Conservation (phyloP, 345 rosid genomes). For the Brassica napus region Da-Ae NC_063449.1:10970001-10970500, state of each 20-base stretch:
- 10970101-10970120: constrained; percentile 2
- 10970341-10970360: constrained; percentile 26
- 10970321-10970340: constrained; percentile 29
- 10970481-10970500: background rate
- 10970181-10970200: background rate
- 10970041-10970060: background rate
- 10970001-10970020: constrained; percentile 13
- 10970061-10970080: background rate
- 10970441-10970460: constrained; percentile 10
- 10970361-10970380: constrained; percentile 11
- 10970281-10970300: background rate
- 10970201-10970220: background rate
- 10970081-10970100: constrained; percentile 5
- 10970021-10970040: constrained; percentile 2
- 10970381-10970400: background rate
- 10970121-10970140: background rate
- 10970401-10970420: constrained; percentile 1
- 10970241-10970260: background rate
- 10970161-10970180: background rate
- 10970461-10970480: constrained; percentile 8
- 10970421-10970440: constrained; percentile 5
- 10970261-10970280: constrained; percentile 12
- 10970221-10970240: background rate
- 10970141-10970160: constrained; percentile 7
- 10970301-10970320: constrained; percentile 12